phyloP scores from a whole-genome alignment of 2,329 filamentous ascomycete species.

The Akanthomyces muscarius region DNA sequence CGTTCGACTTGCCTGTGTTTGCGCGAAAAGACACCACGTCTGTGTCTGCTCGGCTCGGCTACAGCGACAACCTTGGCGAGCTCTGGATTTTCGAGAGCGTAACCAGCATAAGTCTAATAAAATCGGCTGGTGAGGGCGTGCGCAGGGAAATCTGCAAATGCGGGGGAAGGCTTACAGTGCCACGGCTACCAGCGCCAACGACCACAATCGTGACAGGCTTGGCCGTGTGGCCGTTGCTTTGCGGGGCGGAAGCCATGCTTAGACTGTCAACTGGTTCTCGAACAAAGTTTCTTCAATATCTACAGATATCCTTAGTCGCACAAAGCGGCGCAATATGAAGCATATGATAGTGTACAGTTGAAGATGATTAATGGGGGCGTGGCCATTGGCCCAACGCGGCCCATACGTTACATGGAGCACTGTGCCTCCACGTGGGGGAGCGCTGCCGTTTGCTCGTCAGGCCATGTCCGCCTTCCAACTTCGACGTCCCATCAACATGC shows the following conservation, averaged over 20 bases:
- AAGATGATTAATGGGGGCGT: constrained; percentile 12
- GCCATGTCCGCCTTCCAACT: background rate
- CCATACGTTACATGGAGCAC: constrained; percentile 12
- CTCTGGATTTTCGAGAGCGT: constrained; percentile 17
- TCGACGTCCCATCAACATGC: background rate
- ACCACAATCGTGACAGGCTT: constrained; percentile 19
- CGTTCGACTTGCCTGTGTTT: constrained; percentile 16
- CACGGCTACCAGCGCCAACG: constrained; percentile 19
- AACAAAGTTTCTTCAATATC: background rate
- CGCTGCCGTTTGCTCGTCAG: background rate
- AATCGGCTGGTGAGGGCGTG: background rate
- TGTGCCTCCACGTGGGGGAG: background rate
- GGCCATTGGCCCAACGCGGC: constrained; percentile 5
- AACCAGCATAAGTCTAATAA: constrained; percentile 19
- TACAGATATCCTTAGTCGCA: background rate
- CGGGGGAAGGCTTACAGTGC: constrained; percentile 11
- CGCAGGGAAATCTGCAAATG: background rate
- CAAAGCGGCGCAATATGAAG: background rate
- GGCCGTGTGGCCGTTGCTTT: background rate
- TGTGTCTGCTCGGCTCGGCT: constrained; percentile 18
- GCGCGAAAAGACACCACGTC: constrained; percentile 16
- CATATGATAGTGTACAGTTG: background rate
- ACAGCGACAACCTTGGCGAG: constrained; percentile 20
- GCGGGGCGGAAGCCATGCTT: constrained; percentile 1
- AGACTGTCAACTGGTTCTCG: background rate